These are phyloP conservation scores for Kwoniella botswanensis DNA, from an alignment of 768 basidiomycete genomes.

Conservation along the genomic window DNA sequence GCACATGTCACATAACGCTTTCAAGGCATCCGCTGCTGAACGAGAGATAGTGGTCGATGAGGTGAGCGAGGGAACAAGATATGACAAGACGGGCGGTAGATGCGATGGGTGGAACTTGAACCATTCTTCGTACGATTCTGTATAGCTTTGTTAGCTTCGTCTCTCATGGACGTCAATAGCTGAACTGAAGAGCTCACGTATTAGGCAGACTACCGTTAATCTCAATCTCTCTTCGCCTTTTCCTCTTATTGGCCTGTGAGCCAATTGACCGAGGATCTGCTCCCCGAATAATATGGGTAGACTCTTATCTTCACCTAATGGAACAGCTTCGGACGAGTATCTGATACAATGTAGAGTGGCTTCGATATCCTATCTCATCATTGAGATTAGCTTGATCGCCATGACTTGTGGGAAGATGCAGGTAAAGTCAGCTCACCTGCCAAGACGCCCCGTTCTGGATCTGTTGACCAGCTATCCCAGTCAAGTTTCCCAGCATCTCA, in stretches of 20 bases:
- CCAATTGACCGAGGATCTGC: slow-evolving; percentile 68
- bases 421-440: slow-evolving; percentile 66
- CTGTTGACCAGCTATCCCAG: slow-evolving; percentile 68
- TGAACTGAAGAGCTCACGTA: slow-evolving; percentile 65
- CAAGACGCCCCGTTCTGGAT: slow-evolving; percentile 62
- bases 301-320: slow-evolving; percentile 62
- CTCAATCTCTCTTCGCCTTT: slow-evolving; percentile 66
- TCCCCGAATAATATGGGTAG: slow-evolving; percentile 68
- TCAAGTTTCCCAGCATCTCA: slow-evolving; percentile 75
- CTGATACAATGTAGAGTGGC: slow-evolving; percentile 83
- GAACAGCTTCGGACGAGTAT: slow-evolving; percentile 85
- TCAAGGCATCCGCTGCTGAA: slow-evolving; percentile 78
- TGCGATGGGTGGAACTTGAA: slow-evolving; percentile 61
- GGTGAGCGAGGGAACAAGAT: slow-evolving; percentile 65
- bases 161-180: neutral
- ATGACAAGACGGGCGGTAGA: slow-evolving; percentile 72
- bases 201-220: slow-evolving; percentile 73
- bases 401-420: neutral
- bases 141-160: neutral
- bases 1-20: slow-evolving; percentile 88
- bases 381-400: neutral
- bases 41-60: slow-evolving; percentile 48
- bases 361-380: slow-evolving; percentile 72
- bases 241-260: slow-evolving; percentile 57
- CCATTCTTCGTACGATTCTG: slow-evolving; percentile 59